Evolutionary conservation across 2,329 filamentous ascomycete genomes (phyloP), one percentile per base, ranked within the genome.

Genomic region (Penicillium olsonii): DNA sequence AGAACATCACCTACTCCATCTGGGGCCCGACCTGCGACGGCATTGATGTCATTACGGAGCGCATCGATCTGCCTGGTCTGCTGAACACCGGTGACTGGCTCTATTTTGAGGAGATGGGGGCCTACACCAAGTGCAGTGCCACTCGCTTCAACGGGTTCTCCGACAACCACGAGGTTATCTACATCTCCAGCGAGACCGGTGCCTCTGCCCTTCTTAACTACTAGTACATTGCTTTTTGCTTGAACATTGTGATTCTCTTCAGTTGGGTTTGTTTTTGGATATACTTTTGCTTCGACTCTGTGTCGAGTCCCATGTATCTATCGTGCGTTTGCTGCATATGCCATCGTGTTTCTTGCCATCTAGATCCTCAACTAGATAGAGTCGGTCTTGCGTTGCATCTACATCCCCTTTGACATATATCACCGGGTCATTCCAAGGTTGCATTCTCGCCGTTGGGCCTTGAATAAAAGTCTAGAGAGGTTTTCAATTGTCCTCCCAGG

Each of bases 21-120:
- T 99, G 94, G 92, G 94, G 94, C 5, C 94, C 94, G 1, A 97
- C 94, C 14, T 99, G 94, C 68, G 94, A 99, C 68, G 92, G 94
- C 53, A 97, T 99, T 65, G 94, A 99, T 74, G 88, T 91, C 70
- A 95, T 99, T 73, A 84, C 87, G 42, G 84, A 90, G 69, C 88
- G 86, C 67, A 90, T 88, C 70, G 83, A 80, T 54, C 90, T 96
- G 64, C 76, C 84, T 27, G 84, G 88, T 45, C 81, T 87, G 40
- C 77, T 99, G 37, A 87, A 96, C 66, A 89, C 96, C 7, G 94
- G 94, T 44, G 94, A 99, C 72, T 99, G 94, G 94, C 80, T 99
- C 46, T 99, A 95, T 77, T 99, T 99, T 73, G 90, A 96, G 76
- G 85, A 96, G 54, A 99, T 99, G 94, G 94, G 94, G 47, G 92